Percentiles rank a stretch among this genome's conserved stretches.
phyloP scores from a whole-genome alignment of 2,329 filamentous ascomycete species.

The Domatiomyces globalis region DNA sequence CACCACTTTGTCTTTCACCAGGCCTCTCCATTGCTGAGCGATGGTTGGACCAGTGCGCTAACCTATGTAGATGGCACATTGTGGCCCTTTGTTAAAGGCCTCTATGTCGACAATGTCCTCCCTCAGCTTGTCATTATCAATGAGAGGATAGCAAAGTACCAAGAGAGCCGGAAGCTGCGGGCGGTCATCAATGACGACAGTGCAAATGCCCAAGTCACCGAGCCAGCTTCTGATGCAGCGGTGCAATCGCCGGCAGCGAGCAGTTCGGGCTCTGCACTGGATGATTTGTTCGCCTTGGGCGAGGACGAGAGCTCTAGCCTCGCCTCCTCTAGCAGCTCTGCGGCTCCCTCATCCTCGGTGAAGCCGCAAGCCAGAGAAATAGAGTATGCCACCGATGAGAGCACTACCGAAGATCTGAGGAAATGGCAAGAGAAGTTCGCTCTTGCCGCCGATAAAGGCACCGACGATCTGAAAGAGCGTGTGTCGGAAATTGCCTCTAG shows the following conservation, averaged over 20 bases:
- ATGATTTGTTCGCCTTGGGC: slow-evolving; percentile 12
- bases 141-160: slow-evolving; percentile 59
- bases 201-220: slow-evolving; percentile 39
- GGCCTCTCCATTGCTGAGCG: slow-evolving; percentile 56
- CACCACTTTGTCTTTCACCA: slow-evolving; percentile 55
- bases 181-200: slow-evolving; percentile 29
- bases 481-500: slow-evolving; percentile 59
- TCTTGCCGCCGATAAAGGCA: slow-evolving; percentile 68
- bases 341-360: slow-evolving; percentile 7
- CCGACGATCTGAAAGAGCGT: slow-evolving; percentile 50
- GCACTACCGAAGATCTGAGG: slow-evolving; percentile 63
- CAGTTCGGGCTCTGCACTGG: slow-evolving; percentile 5
- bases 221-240: slow-evolving; percentile 16
- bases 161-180: slow-evolving; percentile 47
- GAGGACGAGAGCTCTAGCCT: slow-evolving; percentile 15
- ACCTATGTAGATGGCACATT: slow-evolving; percentile 61
- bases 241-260: slow-evolving; percentile 4
- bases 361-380: slow-evolving; percentile 1
- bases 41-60: slow-evolving; percentile 54
- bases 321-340: slow-evolving; percentile 17
- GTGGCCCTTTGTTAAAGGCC: slow-evolving; percentile 63
- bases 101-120: slow-evolving; percentile 87
- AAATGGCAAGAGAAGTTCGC: slow-evolving; percentile 83
- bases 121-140: slow-evolving; percentile 88
- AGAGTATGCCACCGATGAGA: slow-evolving; percentile 28